Evolutionary conservation across 75 land plant species (phyloP).

Genomic region (Pinus taeda): DNA sequence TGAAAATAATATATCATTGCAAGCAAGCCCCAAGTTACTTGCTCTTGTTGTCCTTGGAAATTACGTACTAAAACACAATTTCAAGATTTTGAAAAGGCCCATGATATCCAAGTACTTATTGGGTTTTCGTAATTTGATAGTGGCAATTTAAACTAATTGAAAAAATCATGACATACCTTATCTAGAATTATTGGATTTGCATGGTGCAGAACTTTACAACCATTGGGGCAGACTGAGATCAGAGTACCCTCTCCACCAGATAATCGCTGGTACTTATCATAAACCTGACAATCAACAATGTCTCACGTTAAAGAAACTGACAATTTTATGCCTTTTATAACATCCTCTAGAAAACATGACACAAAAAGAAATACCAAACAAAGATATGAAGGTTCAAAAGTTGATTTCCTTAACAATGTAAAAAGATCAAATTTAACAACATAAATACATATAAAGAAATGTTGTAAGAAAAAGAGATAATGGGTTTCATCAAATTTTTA

Average conservation of each 20-base stretch:
- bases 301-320: background rate
- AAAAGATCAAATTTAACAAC: too few species aligned
- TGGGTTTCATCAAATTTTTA: too few species aligned
- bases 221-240: constrained; percentile 47
- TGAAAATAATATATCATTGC: too few species aligned
- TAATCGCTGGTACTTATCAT: constrained; percentile 25
- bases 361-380: too few species aligned
- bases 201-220: constrained; percentile 29
- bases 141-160: background rate
- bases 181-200: constrained; percentile 24
- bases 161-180: constrained; percentile 14
- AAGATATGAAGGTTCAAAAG: too few species aligned
- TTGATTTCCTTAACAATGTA: too few species aligned
- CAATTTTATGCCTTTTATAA: too few species aligned
- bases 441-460: too few species aligned
- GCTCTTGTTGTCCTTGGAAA: background rate
- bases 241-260: constrained; percentile 54
- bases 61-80: background rate
- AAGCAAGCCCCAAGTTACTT: too few species aligned
- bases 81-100: background rate
- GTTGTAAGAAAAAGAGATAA: too few species aligned
- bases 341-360: too few species aligned
- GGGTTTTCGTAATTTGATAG: background rate
- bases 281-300: constrained; percentile 26
- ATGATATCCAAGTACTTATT: background rate